Conservation (phyloP, 257 asterid species). For the Scutellaria baicalensis region DNA sequence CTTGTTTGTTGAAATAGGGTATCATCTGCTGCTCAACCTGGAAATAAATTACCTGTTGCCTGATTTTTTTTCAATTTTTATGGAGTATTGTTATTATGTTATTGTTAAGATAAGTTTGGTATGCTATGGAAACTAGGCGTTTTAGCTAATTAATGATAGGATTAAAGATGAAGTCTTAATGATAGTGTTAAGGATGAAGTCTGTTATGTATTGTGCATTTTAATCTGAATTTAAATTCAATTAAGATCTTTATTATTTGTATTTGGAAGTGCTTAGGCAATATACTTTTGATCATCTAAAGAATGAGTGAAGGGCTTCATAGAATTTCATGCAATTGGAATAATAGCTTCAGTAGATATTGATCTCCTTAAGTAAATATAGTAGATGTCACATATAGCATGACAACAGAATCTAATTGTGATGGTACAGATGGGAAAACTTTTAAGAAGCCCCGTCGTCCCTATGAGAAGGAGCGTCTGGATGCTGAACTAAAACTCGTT, state of each 20-base stretch:
- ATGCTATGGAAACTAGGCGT: not conserved
- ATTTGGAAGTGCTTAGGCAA: too few species aligned
- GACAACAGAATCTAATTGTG: not conserved
- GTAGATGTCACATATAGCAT: not conserved
- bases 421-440: slow-evolving; percentile 49
- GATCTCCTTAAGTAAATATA: not conserved
- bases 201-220: too few species aligned
- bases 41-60: not conserved
- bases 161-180: too few species aligned
- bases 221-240: too few species aligned
- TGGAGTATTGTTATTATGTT: not conserved
- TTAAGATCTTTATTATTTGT: too few species aligned
- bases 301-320: not conserved
- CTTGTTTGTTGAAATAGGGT: not conserved
- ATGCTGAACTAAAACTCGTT: slow-evolving; percentile 57
- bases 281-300: too few species aligned
- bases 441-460: slow-evolving; percentile 66
- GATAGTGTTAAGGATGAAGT: too few species aligned
- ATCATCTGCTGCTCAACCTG: not conserved
- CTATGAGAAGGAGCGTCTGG: slow-evolving; percentile 56
- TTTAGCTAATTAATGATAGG: too few species aligned
- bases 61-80: not conserved
- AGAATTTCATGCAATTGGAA: not conserved
- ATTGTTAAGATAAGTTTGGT: not conserved
- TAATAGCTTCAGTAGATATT: not conserved